Evolutionary conservation across 2,329 filamentous ascomycete species (phyloP).

Genomic region (Clarireedia paspali): DNA sequence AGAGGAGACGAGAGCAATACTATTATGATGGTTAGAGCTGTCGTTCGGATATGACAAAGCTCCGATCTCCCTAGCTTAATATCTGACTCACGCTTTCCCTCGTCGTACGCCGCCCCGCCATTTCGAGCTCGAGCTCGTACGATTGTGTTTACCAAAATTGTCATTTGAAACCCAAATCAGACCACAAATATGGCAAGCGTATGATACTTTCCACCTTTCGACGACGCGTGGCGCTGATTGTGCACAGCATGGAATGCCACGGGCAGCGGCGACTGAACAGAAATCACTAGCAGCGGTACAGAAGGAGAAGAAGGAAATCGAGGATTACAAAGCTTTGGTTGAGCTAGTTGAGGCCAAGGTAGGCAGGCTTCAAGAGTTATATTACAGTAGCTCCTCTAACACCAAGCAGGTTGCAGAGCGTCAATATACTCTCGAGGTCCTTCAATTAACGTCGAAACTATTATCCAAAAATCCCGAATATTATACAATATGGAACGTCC

Average conservation of each 20-base stretch:
- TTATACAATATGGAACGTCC: conserved; percentile 86
- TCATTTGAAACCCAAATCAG: too few species aligned
- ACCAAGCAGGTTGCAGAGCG: conserved; percentile 23
- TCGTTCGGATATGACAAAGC: conserved; percentile 11
- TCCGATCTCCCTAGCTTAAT: conserved; percentile 11
- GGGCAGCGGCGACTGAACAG: conserved; percentile 48
- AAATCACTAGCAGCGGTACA: conserved; percentile 63
- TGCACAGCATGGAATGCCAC: conserved; percentile 73
- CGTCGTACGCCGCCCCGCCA: not conserved
- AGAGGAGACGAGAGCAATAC: conserved; percentile 2
- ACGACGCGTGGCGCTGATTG: conserved; percentile 20
- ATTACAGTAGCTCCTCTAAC: too few species aligned
- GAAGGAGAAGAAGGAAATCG: conserved; percentile 68
- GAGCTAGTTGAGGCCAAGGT: conserved; percentile 60
- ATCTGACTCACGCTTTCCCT: conserved; percentile 11
- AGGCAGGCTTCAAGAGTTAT: conserved; percentile 15
- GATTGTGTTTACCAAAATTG: too few species aligned
- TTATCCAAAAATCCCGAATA: conserved; percentile 77
- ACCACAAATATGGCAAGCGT: conserved; percentile 32
- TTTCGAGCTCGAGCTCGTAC: too few species aligned
- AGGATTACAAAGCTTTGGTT: conserved; percentile 66
- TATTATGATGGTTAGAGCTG: not conserved
- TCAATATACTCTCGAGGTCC: conserved; percentile 41
- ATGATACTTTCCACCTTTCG: conserved; percentile 14
- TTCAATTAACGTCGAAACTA: conserved; percentile 64